phyloP scores from a whole-genome alignment of 805 yeast genomes.

The Pichia rugopelliculosa region DNA sequence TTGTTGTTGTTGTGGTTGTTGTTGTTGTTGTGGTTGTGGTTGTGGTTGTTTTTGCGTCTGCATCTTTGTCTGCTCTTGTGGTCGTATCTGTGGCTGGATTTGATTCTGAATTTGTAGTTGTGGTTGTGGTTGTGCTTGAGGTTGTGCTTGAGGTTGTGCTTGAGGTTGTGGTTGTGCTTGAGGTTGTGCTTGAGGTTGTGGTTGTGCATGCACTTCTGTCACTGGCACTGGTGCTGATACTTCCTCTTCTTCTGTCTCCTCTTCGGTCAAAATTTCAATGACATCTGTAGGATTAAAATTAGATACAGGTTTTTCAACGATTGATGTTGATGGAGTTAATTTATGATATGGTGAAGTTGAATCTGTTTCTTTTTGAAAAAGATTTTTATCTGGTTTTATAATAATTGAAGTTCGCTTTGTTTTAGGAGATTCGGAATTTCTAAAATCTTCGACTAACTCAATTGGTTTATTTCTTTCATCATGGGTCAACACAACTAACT shows the following conservation, averaged over 20 bases:
- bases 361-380: background rate
- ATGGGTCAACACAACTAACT: constrained; percentile 4
- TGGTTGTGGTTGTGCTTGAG: no score
- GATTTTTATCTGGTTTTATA: background rate
- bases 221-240: background rate
- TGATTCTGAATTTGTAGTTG: no score
- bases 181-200: background rate
- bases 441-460: background rate
- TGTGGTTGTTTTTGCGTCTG: background rate
- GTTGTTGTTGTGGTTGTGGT: background rate
- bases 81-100: background rate
- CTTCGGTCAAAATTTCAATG: constrained; percentile 7
- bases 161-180: background rate
- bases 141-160: background rate
- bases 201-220: background rate
- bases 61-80: background rate
- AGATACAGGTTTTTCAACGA: background rate
- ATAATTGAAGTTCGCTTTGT: background rate
- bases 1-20: background rate
- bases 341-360: background rate
- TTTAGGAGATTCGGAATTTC: background rate
- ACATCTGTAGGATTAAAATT: background rate
- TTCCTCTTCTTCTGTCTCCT: background rate
- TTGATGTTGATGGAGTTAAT: background rate
- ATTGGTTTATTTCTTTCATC: constrained; percentile 4